phyloP scores from a whole-genome alignment of 495 filamentous ascomycete genomes.

The Neurospora sp. region DNA sequence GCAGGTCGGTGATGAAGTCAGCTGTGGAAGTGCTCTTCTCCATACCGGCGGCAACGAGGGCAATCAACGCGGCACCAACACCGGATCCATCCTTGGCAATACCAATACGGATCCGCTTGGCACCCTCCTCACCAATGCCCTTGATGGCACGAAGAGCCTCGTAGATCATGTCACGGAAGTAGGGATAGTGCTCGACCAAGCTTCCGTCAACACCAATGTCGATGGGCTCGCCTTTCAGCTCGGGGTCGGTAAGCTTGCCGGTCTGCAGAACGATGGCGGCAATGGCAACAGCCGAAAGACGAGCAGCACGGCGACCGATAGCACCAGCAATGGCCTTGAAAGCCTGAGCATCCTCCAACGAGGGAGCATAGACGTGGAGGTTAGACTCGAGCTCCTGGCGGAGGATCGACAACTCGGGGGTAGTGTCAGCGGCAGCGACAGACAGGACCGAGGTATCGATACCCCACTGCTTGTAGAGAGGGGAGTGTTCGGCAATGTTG shows the following conservation, averaged over 20 bases:
- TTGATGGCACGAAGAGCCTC: conserved; percentile 62
- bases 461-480: conserved; percentile 74
- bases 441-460: conserved; percentile 83
- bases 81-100: conserved; percentile 91
- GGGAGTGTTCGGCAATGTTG: conserved; percentile 49
- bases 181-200: conserved; percentile 86
- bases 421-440: conserved; percentile 65
- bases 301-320: conserved; percentile 77
- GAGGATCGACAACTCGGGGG: conserved; percentile 49
- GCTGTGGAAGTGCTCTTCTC: conserved; percentile 25
- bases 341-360: conserved; percentile 67
- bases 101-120: conserved; percentile 75
- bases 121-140: conserved; percentile 60
- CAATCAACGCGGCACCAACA: conserved; percentile 86
- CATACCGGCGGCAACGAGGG: conserved; percentile 54
- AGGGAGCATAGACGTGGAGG: conserved; percentile 60
- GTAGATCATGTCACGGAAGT: conserved; percentile 66
- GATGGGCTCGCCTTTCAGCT: conserved; percentile 48
- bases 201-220: conserved; percentile 89
- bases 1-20: conserved; percentile 16
- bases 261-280: conserved; percentile 71
- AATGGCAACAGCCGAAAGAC: conserved; percentile 80
- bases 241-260: conserved; percentile 46
- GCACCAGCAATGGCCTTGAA: conserved; percentile 73
- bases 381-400: conserved; percentile 67